Base-by-base conservation (phyloP, 1,284 basidiomycete genomes). In the Heliocybe sulcata region DNA sequence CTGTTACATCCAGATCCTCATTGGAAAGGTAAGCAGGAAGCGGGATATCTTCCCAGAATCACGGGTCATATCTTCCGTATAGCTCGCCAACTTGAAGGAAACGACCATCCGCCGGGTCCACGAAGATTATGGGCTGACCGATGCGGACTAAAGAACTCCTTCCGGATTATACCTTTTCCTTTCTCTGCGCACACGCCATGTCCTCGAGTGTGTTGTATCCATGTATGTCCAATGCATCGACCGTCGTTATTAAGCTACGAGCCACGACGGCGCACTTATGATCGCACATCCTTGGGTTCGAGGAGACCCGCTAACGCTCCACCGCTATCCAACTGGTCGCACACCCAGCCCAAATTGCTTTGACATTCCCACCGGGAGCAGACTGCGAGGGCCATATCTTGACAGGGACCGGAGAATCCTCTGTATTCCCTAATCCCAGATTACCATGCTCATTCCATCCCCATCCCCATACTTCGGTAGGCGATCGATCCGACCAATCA, bases 381-480 rank as follows among this genome's bases (percentile, higher is more conserved):
- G 42, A 25, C 19, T 23, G 23, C 14, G 59, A 57, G 0, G 77
- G 78, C 81, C 82, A 88, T n/a, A 88, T 63, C 54, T 72, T 75
- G 2, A 68, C 60, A 12, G 83, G 83, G 20, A 69, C 42, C 35
- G 71, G 64, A 10, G 77, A 68, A 60, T 90, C 84, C 3, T 75
- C 68, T 2, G 77, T 79, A 52, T 77, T 72, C 0, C 84, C 86
- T 25, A 82, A 64, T 0, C 89, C 92, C 14, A 96, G 75, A 68
- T 95, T 97, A 11, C 94, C 94, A 65, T 96, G 94, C 68, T 97
- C 94, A 67, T 96, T 97, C 94, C 94, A 96, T 0, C 94, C 94
- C 87, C 93, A 95, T 0, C 82, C 87, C 79, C 81, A 89, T 0
- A 94, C 78, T 58, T 81, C 79, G 3, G 60, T 62, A n/a, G 54